Percentiles rank a stretch among this genome's conserved stretches.
These are phyloP conservation scores for Monoraphidium neglectum DNA, from an alignment of 139 green algal species.

Conservation along the genomic window DNA sequence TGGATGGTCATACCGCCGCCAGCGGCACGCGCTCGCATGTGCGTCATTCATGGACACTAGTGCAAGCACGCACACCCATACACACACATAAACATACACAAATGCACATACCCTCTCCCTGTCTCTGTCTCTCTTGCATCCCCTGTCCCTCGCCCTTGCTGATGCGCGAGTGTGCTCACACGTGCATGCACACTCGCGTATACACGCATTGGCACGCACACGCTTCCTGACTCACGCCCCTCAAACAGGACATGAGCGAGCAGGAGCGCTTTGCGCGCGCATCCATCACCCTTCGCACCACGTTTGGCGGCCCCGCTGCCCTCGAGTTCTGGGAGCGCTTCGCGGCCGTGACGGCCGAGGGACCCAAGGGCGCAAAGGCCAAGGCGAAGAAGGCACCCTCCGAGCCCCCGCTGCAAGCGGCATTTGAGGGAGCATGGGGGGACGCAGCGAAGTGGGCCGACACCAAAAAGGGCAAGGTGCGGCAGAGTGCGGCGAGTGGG, in stretches of 20 bases:
- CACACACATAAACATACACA: too few species aligned
- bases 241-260: conserved; percentile 23
- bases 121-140: neutral
- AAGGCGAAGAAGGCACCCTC: neutral
- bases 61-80: too few species aligned
- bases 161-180: too few species aligned
- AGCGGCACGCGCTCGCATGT: too few species aligned
- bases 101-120: neutral
- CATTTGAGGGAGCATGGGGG: conserved; percentile 20
- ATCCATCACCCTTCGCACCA: conserved; percentile 31
- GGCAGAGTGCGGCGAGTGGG: too few species aligned
- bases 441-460: neutral
- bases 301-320: conserved; percentile 31
- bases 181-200: too few species aligned
- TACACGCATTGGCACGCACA: too few species aligned
- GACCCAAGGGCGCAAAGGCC: neutral
- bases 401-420: conserved; percentile 11
- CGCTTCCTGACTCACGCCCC: too few species aligned
- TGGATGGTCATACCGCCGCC: too few species aligned
- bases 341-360: neutral
- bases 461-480: conserved; percentile 5
- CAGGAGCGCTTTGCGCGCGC: conserved; percentile 42
- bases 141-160: neutral
- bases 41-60: too few species aligned
- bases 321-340: conserved; percentile 36